Evolutionary conservation across 1,284 basidiomycete species (phyloP).

Genomic region (Ceratobasidium sp.): DNA sequence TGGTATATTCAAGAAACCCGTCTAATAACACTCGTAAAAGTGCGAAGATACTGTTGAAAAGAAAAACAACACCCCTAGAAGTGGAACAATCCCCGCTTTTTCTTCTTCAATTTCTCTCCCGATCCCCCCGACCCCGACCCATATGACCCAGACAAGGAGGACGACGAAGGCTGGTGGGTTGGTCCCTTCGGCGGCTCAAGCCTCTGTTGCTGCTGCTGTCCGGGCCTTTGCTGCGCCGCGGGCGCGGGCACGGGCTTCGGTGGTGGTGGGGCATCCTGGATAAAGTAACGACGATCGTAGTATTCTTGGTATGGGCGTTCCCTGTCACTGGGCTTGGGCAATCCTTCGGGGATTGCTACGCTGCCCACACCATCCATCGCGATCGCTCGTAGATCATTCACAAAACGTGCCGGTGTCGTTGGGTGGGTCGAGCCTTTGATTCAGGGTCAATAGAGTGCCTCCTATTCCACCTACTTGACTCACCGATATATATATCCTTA

Average conservation of each 20-base stretch:
- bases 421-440: conserved; percentile 87
- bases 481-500: conserved; percentile 93
- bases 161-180: conserved; percentile 32
- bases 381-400: conserved; percentile 86
- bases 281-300: conserved; percentile 82
- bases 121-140: conserved; percentile 46
- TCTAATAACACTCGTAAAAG: conserved; percentile 4
- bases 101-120: conserved; percentile 53
- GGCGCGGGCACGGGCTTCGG: conserved; percentile 53
- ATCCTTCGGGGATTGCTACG: conserved; percentile 75
- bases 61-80: conserved; percentile 55
- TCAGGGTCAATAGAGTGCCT: neutral
- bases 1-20: conserved; percentile 38
- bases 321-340: conserved; percentile 64
- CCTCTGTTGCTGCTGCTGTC: conserved; percentile 49
- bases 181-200: conserved; percentile 42
- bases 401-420: conserved; percentile 83
- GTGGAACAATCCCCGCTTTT: conserved; percentile 80
- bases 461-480: conserved; percentile 48
- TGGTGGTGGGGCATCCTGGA: conserved; percentile 67
- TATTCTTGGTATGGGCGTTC: conserved; percentile 70
- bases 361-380: conserved; percentile 82
- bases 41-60: neutral
- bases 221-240: conserved; percentile 62
- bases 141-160: conserved; percentile 42